A percentile compares a stretch with the other conserved stretches of the same genome.
These are phyloP conservation scores for Knoxdaviesia proteae DNA, from an alignment of 2,329 filamentous ascomycete genomes.

Conservation along the genomic window DNA sequence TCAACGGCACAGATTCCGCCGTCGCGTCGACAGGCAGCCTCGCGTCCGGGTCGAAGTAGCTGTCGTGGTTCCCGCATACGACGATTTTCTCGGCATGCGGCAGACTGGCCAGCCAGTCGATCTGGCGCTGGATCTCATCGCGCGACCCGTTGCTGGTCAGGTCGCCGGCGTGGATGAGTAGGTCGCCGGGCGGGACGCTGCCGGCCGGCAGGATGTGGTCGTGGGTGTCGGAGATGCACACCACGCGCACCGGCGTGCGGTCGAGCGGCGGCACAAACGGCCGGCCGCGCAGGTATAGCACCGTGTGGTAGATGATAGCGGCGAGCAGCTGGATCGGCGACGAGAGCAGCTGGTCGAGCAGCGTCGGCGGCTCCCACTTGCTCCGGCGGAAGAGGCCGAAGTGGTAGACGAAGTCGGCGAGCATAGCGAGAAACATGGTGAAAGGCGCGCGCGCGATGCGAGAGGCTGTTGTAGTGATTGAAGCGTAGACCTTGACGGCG, in stretches of 20 bases:
- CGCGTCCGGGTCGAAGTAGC: constrained; percentile 53
- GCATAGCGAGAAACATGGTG: no score
- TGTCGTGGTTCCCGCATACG: constrained; percentile 77
- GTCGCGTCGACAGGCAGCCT: constrained; percentile 29
- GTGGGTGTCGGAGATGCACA: constrained; percentile 86
- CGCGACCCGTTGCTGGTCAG: constrained; percentile 64
- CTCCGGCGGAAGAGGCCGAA: constrained; percentile 26
- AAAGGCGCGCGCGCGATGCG: no score
- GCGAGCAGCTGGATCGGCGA: constrained; percentile 48
- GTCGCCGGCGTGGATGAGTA: constrained; percentile 82
- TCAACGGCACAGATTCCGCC: constrained; percentile 15
- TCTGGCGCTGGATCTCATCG: constrained; percentile 55
- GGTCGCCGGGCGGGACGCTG: constrained; percentile 53
- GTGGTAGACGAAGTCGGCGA: constrained; percentile 14
- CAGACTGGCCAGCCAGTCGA: constrained; percentile 60
- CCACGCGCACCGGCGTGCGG: constrained; percentile 44
- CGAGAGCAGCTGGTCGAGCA: constrained; percentile 41
- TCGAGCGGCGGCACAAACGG: constrained; percentile 35
- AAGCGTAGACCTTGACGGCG: no score
- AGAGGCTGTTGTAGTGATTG: no score
- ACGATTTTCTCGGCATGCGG: constrained; percentile 66
- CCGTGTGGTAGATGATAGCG: constrained; percentile 37
- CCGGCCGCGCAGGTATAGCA: constrained; percentile 46
- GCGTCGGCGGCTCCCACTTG: constrained; percentile 26
- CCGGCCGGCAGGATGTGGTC: constrained; percentile 25